These are phyloP conservation scores for Colletotrichum neosansevieriae DNA, from an alignment of 2,329 filamentous ascomycete species.

Conservation along the genomic window DNA sequence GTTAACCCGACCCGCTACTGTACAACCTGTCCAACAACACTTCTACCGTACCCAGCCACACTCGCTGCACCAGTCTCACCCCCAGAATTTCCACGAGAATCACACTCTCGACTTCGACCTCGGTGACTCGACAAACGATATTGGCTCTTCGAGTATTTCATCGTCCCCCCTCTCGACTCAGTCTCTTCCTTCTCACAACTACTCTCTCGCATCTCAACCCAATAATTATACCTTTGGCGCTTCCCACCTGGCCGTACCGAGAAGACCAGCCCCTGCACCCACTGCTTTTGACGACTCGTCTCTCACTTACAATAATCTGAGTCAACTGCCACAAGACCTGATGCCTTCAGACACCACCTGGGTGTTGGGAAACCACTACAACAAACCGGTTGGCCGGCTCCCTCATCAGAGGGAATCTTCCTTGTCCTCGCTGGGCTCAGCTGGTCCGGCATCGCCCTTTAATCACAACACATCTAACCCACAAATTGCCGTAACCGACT, in stretches of 20 bases:
- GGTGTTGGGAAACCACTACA: conserved; percentile 52
- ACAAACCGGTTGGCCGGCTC: conserved; percentile 53
- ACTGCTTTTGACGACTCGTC: conserved; percentile 27
- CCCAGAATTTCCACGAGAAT: conserved; percentile 13
- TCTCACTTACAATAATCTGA: neutral
- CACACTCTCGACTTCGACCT: conserved; percentile 31
- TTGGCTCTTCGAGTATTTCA: conserved; percentile 19
- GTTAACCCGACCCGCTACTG: conserved; percentile 33
- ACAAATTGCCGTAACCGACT: conserved; percentile 67
- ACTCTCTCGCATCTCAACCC: conserved; percentile 44
- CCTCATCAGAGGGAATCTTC: conserved; percentile 72
- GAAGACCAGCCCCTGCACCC: conserved; percentile 14
- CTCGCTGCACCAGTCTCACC: neutral
- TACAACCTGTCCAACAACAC: conserved; percentile 25
- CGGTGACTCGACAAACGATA: conserved; percentile 20
- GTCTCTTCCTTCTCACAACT: conserved; percentile 42
- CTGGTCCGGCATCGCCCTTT: conserved; percentile 71
- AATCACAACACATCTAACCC: conserved; percentile 67
- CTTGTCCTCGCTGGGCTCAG: conserved; percentile 70
- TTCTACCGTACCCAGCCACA: conserved; percentile 14
- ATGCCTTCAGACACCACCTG: conserved; percentile 58
- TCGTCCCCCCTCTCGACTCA: conserved; percentile 37
- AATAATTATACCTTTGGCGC: conserved; percentile 17
- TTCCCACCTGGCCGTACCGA: conserved; percentile 11
- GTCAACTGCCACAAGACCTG: conserved; percentile 42